Base-by-base conservation (phyloP, 2,329 filamentous ascomycete species). In the Ascochyta fabae region DNA sequence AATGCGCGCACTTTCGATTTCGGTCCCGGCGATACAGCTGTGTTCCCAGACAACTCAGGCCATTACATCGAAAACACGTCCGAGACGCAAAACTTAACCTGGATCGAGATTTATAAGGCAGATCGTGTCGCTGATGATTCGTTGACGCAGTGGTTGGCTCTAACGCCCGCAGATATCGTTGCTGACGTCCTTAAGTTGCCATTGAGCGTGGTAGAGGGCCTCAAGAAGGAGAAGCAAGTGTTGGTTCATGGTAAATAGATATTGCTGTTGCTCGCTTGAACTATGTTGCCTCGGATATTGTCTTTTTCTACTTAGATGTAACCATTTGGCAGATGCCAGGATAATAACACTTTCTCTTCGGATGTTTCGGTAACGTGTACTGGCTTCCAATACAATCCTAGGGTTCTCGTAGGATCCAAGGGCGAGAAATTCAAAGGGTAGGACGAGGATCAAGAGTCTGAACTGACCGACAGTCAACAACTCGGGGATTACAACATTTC, bases 61-160 rank as follows among this genome's bases (percentile, higher is more conserved):
- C 88, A 90, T 64, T 90, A 89, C 64, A 86, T 90, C 53, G 86
- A 89, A 62, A 90, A 90, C 69, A 86, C 82, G 0, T 87, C 84
- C 0, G 77, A 85, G 1, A 84, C 81, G 0, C 84, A 89, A 57
- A 84, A 87, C 45, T 77, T 90, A 3, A 79, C 87, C 4, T 89
- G 85, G 83, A 83, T 90, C 27, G 88, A 90, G 69, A 83, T 90
- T 16, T 90, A 88, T 78, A 88, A 88, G 75, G 84, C 82, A 38
- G 86, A 89, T 58, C 81, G 83, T 2, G 86, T 90, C 1, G 84
- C 83, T 0, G 88, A 90, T 66, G 87, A 90, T 59, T 82, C 84
- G 0, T 71, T 90, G 39, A 86, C 84, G 0, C 87, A 90, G 70
- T 91, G 87, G 88, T 77, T 91, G 35, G 87, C 87, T 1, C 75